Conservation (phyloP, 768 basidiomycete species). For the Ramaria sp. region DNA sequence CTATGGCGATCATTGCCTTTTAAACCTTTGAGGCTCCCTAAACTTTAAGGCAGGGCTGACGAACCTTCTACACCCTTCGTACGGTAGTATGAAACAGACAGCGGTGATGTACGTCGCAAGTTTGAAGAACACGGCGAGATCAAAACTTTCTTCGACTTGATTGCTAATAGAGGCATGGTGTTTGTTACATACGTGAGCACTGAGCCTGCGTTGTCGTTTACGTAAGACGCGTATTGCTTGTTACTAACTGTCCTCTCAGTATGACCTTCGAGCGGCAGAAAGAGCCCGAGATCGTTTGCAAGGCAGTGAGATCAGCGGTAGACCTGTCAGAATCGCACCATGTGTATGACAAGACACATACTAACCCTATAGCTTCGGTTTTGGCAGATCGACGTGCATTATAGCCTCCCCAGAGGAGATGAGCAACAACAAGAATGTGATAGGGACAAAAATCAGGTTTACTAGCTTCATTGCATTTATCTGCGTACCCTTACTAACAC, state of each 20-base stretch:
- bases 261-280: conserved; percentile 86
- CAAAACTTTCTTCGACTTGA: conserved; percentile 94
- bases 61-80: neutral
- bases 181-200: conserved; percentile 94
- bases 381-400: conserved; percentile 92
- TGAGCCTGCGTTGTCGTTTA: neutral
- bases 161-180: conserved; percentile 93
- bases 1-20: neutral
- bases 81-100: conserved; percentile 76
- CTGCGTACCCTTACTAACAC: neutral
- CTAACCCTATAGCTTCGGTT: conserved; percentile 8
- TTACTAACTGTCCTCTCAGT: conserved; percentile 35
- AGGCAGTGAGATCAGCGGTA: conserved; percentile 75
- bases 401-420: conserved; percentile 87
- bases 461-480: conserved; percentile 10
- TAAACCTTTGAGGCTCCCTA: too few species aligned
- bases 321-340: conserved; percentile 54
- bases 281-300: conserved; percentile 85
- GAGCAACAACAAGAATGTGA: conserved; percentile 44
- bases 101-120: conserved; percentile 68
- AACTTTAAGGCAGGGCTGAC: neutral
- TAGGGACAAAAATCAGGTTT: conserved; percentile 79
- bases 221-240: neutral
- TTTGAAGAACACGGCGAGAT: conserved; percentile 95
- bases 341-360: neutral